Base-by-base conservation (phyloP, 352 stramenopile species). In the Phytophthora crassamura region DNA sequence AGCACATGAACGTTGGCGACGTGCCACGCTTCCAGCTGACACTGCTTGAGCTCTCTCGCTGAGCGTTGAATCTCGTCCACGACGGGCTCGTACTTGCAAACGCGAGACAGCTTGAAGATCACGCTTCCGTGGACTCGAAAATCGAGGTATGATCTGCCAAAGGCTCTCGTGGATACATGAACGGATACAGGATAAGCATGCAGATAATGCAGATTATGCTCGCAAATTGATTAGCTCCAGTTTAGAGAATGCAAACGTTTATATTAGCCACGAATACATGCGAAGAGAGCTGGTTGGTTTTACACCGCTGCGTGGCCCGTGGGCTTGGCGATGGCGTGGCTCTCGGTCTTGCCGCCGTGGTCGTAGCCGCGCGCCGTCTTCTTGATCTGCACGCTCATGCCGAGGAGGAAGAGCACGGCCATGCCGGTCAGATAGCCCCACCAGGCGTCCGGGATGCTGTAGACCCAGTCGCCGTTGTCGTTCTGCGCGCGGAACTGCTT, bases 381-480 rank as follows among this genome's bases (percentile, higher is more conserved):
- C 59, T 74, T 77, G 47, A 90, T 77, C 65, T 90, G 83, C 51
- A 90, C 68, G 38, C 67, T 49, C 72, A 86, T 73, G 12, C 83
- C 87, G 41, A 90, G n/a, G 9, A 83, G 7, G 42, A 91, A 91
- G 30, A 87, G 61, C 40, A 79, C 68, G 7, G 87, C 4, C 32
- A 78, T 89, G 3, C 72, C 82, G 4, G 67, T 77, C 51, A 95
- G 39, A 62, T 95, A 95, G 12, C 46, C 81, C 86, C 84, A 95
- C 84, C 87, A 94, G 6, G 78, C 81, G 20, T 68, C 69, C 7
- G 82, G 82, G 35, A 95, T 83, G 7, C 72, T 64, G 63, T 94
- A 95, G 11, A 83, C 59, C 64, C 70, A 90, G 10, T 82, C 52
- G 35, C 77, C 79, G 4, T 81, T 60, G 16, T 49, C 61, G 16